Evolutionary conservation across 108 stramenopile genomes (phyloP).

Genomic region (Nitzschia sp.): DNA sequence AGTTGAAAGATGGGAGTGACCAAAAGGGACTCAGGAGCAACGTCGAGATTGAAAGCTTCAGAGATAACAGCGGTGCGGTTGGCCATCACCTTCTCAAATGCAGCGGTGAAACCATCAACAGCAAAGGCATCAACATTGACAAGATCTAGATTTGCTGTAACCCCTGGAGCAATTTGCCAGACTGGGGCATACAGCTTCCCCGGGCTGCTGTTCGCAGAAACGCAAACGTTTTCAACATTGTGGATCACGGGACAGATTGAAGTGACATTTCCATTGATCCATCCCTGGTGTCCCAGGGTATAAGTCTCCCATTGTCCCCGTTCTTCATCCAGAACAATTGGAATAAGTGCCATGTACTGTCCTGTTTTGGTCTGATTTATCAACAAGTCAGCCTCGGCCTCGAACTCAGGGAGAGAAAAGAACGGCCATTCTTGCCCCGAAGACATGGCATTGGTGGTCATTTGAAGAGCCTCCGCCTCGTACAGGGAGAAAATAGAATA

Average conservation of each 20-base stretch:
- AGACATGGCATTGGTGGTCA: neutral
- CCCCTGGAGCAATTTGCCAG: slow-evolving; percentile 11
- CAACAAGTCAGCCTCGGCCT: neutral
- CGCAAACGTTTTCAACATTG: neutral
- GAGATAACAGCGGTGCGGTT: neutral
- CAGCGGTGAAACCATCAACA: neutral
- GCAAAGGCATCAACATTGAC: slow-evolving; percentile 5
- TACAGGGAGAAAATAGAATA: neutral
- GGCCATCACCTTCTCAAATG: neutral
- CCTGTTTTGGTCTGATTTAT: neutral
- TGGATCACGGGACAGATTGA: neutral
- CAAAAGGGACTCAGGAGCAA: neutral
- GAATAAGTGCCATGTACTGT: neutral
- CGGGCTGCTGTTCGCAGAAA: neutral
- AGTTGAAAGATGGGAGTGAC: neutral
- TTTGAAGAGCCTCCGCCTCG: neutral
- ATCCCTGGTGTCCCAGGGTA: neutral
- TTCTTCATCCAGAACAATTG: slow-evolving; percentile 4
- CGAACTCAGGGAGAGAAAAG: neutral
- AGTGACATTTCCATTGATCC: neutral
- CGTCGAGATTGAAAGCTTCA: neutral
- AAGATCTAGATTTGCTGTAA: neutral
- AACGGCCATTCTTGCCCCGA: neutral
- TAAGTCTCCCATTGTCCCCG: slow-evolving; percentile 13
- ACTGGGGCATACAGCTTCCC: slow-evolving; percentile 1